Conservation (phyloP, 2,329 filamentous ascomycete genomes). For the Geoglossum cookeanum region DNA sequence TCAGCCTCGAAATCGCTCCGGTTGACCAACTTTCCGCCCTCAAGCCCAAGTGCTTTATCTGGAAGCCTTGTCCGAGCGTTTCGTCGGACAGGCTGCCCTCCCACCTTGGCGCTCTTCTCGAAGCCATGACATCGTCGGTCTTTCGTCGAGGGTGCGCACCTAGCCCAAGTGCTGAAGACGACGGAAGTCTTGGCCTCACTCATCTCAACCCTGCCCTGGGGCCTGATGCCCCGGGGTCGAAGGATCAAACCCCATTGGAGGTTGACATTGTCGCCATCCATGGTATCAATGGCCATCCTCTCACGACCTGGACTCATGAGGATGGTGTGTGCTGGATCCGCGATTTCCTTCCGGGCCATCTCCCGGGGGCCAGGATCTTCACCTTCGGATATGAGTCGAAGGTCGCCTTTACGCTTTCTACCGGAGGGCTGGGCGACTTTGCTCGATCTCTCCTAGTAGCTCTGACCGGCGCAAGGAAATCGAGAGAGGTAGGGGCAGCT, state of each 20-base stretch:
- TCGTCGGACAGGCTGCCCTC: background rate
- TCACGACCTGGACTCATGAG: constrained; percentile 40
- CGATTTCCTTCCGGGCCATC: constrained; percentile 42
- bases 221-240: background rate
- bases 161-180: background rate
- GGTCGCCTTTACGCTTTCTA: constrained; percentile 22
- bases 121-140: background rate
- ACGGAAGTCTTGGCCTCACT: background rate
- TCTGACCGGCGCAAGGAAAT: background rate
- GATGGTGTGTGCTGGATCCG: constrained; percentile 44
- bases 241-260: background rate
- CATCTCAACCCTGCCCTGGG: background rate
- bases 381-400: constrained; percentile 62
- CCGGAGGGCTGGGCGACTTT: background rate
- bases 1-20: too few relatives aligned
- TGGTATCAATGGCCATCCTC: constrained; percentile 46
- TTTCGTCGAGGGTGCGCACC: background rate
- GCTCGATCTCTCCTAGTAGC: background rate
- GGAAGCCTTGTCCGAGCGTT: background rate
- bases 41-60: background rate
- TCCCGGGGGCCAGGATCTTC: constrained; percentile 42
- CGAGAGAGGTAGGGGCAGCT: background rate
- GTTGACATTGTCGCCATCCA: constrained; percentile 46
- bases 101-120: background rate
- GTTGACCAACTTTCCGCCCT: constrained; percentile 5